Evolutionary conservation across 2,329 filamentous ascomycete genomes (phyloP), one percentile per base, ranked within the genome.

Genomic region (Exserohilum turcica): DNA sequence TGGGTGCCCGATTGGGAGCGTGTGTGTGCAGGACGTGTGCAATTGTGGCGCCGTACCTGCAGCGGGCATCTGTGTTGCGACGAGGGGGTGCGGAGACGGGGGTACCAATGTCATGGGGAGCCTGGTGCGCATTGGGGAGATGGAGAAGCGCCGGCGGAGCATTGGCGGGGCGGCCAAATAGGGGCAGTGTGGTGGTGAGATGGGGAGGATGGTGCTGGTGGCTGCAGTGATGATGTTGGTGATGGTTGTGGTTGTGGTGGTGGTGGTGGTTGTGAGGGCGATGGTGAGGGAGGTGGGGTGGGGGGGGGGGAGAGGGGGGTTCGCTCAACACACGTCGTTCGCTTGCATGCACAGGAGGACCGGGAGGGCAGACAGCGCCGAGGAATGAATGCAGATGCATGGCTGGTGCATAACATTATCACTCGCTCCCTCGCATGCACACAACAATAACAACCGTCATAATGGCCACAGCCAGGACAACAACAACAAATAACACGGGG

Each of bases 1-100:
- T 1, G 57, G 56, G 1, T 67, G 64, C 16, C 52, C 49, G 1
- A 44, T 67, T 12, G 63, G 64, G 3, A 52, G 43, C 3, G 58
- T 57, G 8, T 67, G 64, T 37, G 52, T 67, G 21, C 57, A 47
- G 36, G 55, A 60, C 29, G 54, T 56, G 38, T 67, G 58, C 29
- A 54, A 48, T 19, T 65, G 62, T 49, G 54, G 52, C 1, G 40
- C 36, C 31, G 36, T 48, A 10, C 48, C 53, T 19, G 40, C 27
- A 24, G 51, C 21, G 8, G 63, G 64, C 2, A 54, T 67, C 18
- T 67, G 64, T 59, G 61, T 67, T 13, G 51, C 51, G 40, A 63
- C 59, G 5, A 43, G 48, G 9, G 56, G 64, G 3, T 67, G 64
- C 54, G 64, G 61, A 6, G 54, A 53, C 9, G 19, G 43, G 18